These are phyloP conservation scores for Vitis riparia DNA, from an alignment of 164 flowering plant genomes.

Conservation along the genomic window DNA sequence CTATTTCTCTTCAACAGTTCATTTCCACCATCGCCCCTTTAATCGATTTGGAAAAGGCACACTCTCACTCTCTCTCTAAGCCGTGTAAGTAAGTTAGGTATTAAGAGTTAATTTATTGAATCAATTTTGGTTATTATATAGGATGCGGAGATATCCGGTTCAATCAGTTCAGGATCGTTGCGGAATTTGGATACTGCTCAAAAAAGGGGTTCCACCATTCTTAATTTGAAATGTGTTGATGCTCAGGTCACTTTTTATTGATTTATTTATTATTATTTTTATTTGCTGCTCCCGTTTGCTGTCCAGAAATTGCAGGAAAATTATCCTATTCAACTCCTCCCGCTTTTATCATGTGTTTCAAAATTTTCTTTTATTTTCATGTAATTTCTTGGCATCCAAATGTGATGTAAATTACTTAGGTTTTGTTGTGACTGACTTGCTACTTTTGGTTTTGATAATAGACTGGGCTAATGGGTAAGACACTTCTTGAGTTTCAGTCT, in stretches of 20 bases:
- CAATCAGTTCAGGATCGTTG: slow-evolving; percentile 63
- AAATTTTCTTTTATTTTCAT: too few species aligned
- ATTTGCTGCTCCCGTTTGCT: neutral
- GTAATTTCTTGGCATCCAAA: too few species aligned
- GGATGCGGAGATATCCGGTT: slow-evolving; percentile 93
- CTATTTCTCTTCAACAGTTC: slow-evolving; percentile 73
- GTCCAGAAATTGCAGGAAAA: too few species aligned
- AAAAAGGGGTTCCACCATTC: slow-evolving; percentile 74
- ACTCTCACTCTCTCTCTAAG: slow-evolving; percentile 10
- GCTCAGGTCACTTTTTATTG: slow-evolving; percentile 58
- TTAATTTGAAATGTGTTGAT: slow-evolving; percentile 93
- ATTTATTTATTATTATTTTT: neutral
- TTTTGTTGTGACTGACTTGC: neutral
- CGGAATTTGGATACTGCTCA: slow-evolving; percentile 75
- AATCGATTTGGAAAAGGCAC: slow-evolving; percentile 84
- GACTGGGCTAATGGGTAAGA: slow-evolving; percentile 95
- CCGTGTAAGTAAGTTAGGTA: too few species aligned
- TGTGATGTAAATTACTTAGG: neutral
- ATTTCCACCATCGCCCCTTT: slow-evolving; percentile 73
- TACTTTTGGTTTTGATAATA: slow-evolving; percentile 27
- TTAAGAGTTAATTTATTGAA: neutral
- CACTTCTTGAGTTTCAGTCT: slow-evolving; percentile 89
- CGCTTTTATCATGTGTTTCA: too few species aligned
- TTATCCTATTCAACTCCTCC: too few species aligned
- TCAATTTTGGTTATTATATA: slow-evolving; percentile 13